Evolutionary conservation across 2,329 filamentous ascomycete genomes (phyloP), one percentile per base, ranked within the genome.

Genomic region (Fusarium camptoceras): DNA sequence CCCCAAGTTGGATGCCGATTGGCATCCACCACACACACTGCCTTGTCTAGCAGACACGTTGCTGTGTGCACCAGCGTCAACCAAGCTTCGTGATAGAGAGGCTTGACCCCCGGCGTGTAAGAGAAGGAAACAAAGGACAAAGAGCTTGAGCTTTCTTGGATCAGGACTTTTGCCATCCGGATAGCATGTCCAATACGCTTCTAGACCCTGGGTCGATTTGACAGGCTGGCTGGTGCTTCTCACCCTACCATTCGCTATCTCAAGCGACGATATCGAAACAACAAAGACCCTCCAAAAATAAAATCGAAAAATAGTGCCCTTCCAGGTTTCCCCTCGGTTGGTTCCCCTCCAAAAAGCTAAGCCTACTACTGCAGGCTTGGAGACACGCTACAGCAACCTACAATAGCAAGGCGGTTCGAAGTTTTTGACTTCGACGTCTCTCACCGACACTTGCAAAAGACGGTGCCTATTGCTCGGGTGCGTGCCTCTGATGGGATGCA

Each of bases 401-500:
- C 48, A 62, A 66, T 24, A 61, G 59, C 43, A 61, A 66, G 71
- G 66, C 70, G 53, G 55, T 43, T 22, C 31, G 55, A 53, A 28
- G 16, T 51, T 43, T 44, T 25, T 46, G 16, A 22, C 31, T 69
- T 61, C n/a, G 64, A 69, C 47, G 46, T 43, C 7, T 30, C 63
- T 75, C 72, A 74, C 72, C 72, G 72, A 74, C 72, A 73, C 68
- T 74, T 74, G 59, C 51, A 64, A 70, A 61, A 73, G 58, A 69
- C 55, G 57, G 58, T 64, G 50, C 59, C 46, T 30, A 59, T 70
- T 71, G 71, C 66, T 72, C 71, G 62, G 73, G 62, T 75, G 72
- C 71, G 42, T 64, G 51, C 63, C 43, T 57, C 47, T 59, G 59
- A 72, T 71, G 57, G 61, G 42, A 64, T 64, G 60, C 60, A 64